phyloP scores from a whole-genome alignment of 129 eudicot species.

The Helianthus tuberosus region DNA sequence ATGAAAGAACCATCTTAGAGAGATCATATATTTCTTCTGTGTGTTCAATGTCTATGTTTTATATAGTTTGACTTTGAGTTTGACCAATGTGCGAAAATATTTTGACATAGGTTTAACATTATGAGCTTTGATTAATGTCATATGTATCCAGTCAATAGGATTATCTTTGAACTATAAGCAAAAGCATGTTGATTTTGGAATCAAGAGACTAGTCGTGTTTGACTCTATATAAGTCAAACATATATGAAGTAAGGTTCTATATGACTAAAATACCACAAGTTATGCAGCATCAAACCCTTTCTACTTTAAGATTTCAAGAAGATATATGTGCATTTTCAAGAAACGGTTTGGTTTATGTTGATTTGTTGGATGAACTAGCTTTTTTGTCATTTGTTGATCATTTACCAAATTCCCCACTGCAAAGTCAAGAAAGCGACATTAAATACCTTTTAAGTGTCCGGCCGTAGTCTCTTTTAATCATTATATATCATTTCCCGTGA shows the following conservation, averaged over 20 bases:
- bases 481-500: neutral
- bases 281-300: neutral
- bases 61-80: slow-evolving; percentile 20
- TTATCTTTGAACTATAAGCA: neutral
- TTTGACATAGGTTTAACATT: slow-evolving; percentile 22
- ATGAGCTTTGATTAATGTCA: neutral
- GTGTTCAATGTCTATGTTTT: slow-evolving; percentile 15
- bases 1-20: slow-evolving; percentile 9
- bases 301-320: slow-evolving; percentile 6
- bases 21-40: neutral
- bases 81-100: neutral
- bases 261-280: neutral
- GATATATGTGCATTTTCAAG: neutral
- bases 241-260: neutral
- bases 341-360: slow-evolving; percentile 12
- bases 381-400: slow-evolving; percentile 27
- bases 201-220: neutral
- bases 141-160: neutral
- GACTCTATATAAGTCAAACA: slow-evolving; percentile 10
- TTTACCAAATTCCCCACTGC: slow-evolving; percentile 8
- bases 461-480: slow-evolving; percentile 15
- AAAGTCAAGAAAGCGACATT: slow-evolving; percentile 23
- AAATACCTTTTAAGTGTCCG: slow-evolving; percentile 10
- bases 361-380: neutral
- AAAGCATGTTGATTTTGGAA: slow-evolving; percentile 3